Percentiles rank a stretch among this genome's conserved stretches.
phyloP scores from a whole-genome alignment of 164 flowering plant species.

The Tetrastigma voinierianum region DNA sequence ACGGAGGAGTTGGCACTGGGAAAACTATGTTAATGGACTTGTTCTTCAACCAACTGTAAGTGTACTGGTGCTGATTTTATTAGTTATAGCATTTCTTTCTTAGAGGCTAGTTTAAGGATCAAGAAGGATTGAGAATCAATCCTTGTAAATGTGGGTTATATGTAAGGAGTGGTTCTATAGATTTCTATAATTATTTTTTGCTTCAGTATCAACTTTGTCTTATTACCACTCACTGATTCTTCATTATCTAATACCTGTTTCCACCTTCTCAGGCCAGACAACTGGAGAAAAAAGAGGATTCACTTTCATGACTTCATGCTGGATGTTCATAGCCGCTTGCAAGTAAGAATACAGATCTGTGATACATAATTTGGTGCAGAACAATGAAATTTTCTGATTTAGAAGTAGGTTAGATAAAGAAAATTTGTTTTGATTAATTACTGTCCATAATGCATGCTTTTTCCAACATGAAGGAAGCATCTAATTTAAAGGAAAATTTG shows the following conservation, averaged over 20 bases:
- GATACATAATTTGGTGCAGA: too few relatives aligned
- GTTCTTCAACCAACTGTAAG: conserved; percentile 87
- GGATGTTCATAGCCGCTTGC: conserved; percentile 88
- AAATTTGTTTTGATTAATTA: not conserved
- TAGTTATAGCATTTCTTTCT: not conserved
- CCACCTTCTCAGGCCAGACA: conserved; percentile 53
- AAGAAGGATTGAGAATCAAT: not conserved
- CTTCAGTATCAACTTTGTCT: not conserved
- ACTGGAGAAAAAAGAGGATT: conserved; percentile 92
- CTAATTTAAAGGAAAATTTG: too few relatives aligned
- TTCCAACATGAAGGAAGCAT: too few relatives aligned
- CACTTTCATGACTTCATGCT: conserved; percentile 99
- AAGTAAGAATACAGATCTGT: conserved; percentile 43
- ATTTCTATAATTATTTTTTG: not conserved
- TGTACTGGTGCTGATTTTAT: not conserved
- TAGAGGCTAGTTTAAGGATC: too few relatives aligned
- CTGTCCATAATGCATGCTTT: too few relatives aligned
- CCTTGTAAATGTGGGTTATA: not conserved
- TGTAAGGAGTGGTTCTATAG: not conserved
- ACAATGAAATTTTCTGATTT: too few relatives aligned
- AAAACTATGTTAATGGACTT: conserved; percentile 99
- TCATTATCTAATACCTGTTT: conserved; percentile 2
- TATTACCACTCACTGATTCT: not conserved
- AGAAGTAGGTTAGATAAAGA: not conserved
- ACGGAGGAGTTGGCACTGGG: conserved; percentile 99